These are phyloP conservation scores for Sugiyamaella novakii DNA, from an alignment of 1,139 yeast species.

Conservation along the genomic window DNA sequence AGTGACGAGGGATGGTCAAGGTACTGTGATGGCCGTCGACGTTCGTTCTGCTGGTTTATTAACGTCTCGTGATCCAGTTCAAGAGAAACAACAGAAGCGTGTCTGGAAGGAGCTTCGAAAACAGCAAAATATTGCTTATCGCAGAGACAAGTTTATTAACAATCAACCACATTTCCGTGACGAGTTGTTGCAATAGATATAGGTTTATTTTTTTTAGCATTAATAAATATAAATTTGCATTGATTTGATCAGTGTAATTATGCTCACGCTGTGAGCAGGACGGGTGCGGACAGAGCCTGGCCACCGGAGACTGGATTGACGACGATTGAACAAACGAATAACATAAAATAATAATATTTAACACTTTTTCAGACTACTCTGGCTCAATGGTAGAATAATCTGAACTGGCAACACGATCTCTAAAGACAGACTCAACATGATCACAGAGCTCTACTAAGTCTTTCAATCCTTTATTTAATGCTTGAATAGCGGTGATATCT, in stretches of 20 bases:
- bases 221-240: slow-evolving; percentile 11
- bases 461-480: slow-evolving; percentile 86
- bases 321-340: neutral
- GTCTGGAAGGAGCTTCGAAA: slow-evolving; percentile 73
- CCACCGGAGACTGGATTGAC: neutral
- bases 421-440: slow-evolving; percentile 77
- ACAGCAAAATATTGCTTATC: slow-evolving; percentile 68
- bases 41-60: slow-evolving; percentile 61
- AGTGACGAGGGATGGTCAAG: slow-evolving; percentile 82
- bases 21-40: slow-evolving; percentile 92
- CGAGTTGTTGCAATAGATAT: slow-evolving; percentile 71
- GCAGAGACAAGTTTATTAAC: slow-evolving; percentile 81
- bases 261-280: too few relatives aligned
- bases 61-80: slow-evolving; percentile 47
- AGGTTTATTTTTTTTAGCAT: neutral
- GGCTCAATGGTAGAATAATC: slow-evolving; percentile 16
- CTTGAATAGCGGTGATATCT: slow-evolving; percentile 84
- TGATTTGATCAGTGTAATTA: neutral
- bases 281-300: neutral
- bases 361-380: neutral
- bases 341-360: slow-evolving; percentile 5
- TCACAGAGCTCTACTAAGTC: slow-evolving; percentile 83
- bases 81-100: slow-evolving; percentile 66
- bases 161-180: slow-evolving; percentile 92
- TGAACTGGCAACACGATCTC: slow-evolving; percentile 33